phyloP scores from a whole-genome alignment of 768 basidiomycete genomes.

The Trametes gibbosa region DNA sequence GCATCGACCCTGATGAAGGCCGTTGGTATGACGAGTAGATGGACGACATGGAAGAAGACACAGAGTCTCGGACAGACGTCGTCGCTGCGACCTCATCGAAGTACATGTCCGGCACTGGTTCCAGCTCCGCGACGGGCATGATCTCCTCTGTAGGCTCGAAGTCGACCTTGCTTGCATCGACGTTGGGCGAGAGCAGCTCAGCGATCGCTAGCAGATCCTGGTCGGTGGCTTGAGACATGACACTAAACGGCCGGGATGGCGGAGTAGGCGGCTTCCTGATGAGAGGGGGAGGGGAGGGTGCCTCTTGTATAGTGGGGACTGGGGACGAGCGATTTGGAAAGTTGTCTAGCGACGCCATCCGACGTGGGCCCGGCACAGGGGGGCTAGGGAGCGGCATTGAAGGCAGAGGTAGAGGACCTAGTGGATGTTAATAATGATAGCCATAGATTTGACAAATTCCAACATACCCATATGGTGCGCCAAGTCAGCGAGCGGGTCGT shows the following conservation, averaged over 20 bases:
- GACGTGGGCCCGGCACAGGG: background rate
- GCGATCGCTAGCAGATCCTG: constrained; percentile 50
- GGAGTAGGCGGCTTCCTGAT: constrained; percentile 25
- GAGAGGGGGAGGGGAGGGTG: constrained; percentile 3
- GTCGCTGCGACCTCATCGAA: constrained; percentile 7
- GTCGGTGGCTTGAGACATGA: constrained; percentile 48
- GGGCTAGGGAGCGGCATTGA: constrained; percentile 6
- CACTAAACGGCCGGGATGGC: constrained; percentile 37
- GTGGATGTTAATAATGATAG: background rate
- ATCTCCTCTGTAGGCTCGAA: constrained; percentile 28
- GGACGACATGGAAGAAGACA: constrained; percentile 10
- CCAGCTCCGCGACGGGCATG: background rate
- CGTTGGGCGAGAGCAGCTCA: constrained; percentile 42
- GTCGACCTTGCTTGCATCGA: constrained; percentile 25
- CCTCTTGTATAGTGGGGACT: background rate
- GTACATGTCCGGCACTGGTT: constrained; percentile 5
- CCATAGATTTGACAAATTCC: too few species aligned
- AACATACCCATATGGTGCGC: background rate
- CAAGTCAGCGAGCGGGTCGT: background rate
- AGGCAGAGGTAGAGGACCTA: background rate
- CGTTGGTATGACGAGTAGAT: constrained; percentile 10
- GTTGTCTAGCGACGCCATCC: constrained; percentile 2
- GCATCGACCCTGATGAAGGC: constrained; percentile 1
- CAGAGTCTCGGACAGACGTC: background rate
- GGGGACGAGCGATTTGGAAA: constrained; percentile 3